A percentile compares a stretch with the other conserved stretches of the same genome.
Evolutionary conservation across 352 stramenopile species (phyloP).

Genomic region (Blastocystis sp.): DNA sequence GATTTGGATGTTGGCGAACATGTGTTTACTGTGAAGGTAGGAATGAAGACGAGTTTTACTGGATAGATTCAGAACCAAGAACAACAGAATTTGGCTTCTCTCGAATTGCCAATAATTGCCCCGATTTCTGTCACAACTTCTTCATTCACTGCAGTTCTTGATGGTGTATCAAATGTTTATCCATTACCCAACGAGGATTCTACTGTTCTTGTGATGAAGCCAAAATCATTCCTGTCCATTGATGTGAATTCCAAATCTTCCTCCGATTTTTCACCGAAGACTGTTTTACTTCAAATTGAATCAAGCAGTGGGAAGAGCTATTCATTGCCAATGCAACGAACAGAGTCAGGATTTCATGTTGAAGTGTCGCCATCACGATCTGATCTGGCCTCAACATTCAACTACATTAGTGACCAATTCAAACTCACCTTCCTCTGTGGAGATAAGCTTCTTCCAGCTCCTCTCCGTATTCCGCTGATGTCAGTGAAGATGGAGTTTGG

Average conservation of each 20-base stretch:
- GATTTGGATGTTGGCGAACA: neutral
- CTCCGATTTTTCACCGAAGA: neutral
- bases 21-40: neutral
- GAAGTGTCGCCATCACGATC: neutral
- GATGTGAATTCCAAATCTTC: neutral
- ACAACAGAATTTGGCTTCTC: neutral
- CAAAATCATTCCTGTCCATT: neutral
- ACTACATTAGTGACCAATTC: neutral
- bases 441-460: neutral
- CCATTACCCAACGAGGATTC: neutral
- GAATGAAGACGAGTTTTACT: neutral
- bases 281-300: neutral
- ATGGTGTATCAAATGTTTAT: neutral
- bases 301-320: neutral
- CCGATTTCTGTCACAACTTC: neutral
- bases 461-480: neutral
- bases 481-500: slow-evolving; percentile 12
- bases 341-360: neutral
- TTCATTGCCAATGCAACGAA: neutral
- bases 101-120: neutral
- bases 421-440: slow-evolving; percentile 4
- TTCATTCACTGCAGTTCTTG: neutral
- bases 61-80: neutral
- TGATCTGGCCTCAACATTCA: slow-evolving; percentile 3
- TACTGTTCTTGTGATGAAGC: neutral